Evolutionary conservation across 2,329 filamentous ascomycete species (phyloP), one percentile per base, ranked within the genome.

Genomic region (Metarhizium humberi): DNA sequence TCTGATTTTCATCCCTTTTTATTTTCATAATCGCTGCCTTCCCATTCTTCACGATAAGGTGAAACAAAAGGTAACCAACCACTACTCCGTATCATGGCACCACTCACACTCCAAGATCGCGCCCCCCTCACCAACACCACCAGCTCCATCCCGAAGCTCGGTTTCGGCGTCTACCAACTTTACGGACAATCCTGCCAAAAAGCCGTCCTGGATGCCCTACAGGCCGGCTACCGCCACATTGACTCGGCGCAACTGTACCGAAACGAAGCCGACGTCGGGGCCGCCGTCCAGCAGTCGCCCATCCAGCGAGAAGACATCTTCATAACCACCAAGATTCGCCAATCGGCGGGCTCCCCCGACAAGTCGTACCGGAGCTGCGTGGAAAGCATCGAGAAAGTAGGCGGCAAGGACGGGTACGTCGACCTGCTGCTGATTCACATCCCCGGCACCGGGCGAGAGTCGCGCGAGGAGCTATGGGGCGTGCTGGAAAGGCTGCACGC

Each of bases 341-440:
- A 51, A 14, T 57, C 53, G 36, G 69, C 32, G 4, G 55, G 53
- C 14, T 78, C 78, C 52, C 70, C 75, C 3, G 81, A 86, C 6
- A 74, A 75, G 29, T 83, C 79, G 6, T 87, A 88, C 64, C 64
- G 79, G 56, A 80, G 76, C 58, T 71, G 81, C 13, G 62, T 82
- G 20, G 79, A 82, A 6, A 88, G 85, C 60, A 81, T 90, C 38
- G 71, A 78, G 60, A 85, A 82, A 67, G 76, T 88, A 45, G 79
- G 76, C 38, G 71, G 71, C 2, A 66, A 73, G 29, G 73, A 77
- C 50, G 84, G 84, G 51, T 88, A 88, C 65, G 81, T 88, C 4
- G 86, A 90, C 69, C 65, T 90, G 47, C 85, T 90, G 61, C 70
- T 90, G 56, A 84, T 90, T 54, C 87, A 90, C 66, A 81, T 79